Base-by-base conservation (phyloP, 208 protist species). In the Wallacemonas sp. region DNA sequence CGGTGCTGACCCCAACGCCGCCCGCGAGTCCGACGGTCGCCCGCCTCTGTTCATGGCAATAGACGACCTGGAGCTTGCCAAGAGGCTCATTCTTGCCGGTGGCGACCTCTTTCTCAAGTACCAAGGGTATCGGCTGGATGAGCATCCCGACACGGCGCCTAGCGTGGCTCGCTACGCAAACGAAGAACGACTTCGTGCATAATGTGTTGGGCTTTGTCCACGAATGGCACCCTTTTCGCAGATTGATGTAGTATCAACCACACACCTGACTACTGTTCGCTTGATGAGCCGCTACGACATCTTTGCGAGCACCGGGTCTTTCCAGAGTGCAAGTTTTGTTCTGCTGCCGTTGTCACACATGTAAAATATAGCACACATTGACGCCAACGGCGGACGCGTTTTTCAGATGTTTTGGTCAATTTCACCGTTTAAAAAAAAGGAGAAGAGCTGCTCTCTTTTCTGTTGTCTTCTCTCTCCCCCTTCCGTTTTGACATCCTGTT, bases 11-110 rank as follows among this genome's bases (percentile, higher is more conserved):
- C 83, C 86, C 0, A 85, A 92, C 52, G 59, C 50, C 29, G 68
- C 81, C 15, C 79, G 91, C 6, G 55, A 73, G 61, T 81, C 65
- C 19, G 87, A 96, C 45, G 85, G 80, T 4, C 73, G 85, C 10
- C 91, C 91, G 30, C 83, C 79, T 2, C 73, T 96, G 1, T 96
- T 96, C 57, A 96, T 96, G 91, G 68, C 78, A 2, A 79, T 96
- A 48, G 86, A 91, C 37, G 78, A 91, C 60, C 42, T 78, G 9
- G 68, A 83, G 3, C 68, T 96, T 19, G 83, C 87, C 1, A 69
- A 85, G 41, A 73, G 73, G 8, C 73, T 96, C 10, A 67, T 94
- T 6, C 79, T 90, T 32, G 72, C 73, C 29, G 91, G 91, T 0
- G 87, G 84, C 0, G 79, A 96, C 52, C 59, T 89, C 22, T 88